Percentiles rank a stretch among this genome's conserved stretches.
Conservation (phyloP, 805 yeast species). For the Ogataea zsoltii region DNA sequence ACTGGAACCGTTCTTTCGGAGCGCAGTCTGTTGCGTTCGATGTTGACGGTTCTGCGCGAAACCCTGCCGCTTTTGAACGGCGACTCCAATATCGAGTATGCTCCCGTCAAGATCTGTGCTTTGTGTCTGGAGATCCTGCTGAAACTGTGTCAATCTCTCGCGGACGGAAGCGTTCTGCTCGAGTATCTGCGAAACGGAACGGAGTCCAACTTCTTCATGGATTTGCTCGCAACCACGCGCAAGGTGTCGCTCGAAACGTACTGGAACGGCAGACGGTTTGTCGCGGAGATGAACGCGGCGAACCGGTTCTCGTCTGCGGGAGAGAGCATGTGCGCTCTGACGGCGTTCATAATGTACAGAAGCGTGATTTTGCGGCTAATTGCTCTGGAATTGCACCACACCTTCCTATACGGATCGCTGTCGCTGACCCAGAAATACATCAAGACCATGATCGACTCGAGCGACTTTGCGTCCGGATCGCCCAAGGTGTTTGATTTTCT, state of each 20-base stretch:
- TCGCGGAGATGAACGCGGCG: slow-evolving; percentile 38
- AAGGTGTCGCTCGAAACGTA: slow-evolving; percentile 52
- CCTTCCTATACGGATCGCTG: slow-evolving; percentile 45
- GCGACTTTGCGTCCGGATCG: slow-evolving; percentile 54
- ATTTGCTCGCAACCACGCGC: slow-evolving; percentile 52
- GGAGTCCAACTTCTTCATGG: slow-evolving; percentile 46
- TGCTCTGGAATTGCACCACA: slow-evolving; percentile 70
- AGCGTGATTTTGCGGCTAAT: slow-evolving; percentile 62
- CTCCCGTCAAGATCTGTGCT: slow-evolving; percentile 60
- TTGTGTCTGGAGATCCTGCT: slow-evolving; percentile 61
- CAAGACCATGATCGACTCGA: slow-evolving; percentile 50
- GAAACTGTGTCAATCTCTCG: slow-evolving; percentile 56
- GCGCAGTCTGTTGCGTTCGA: slow-evolving; percentile 54
- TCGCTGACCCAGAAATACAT: slow-evolving; percentile 55
- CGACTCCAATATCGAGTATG: slow-evolving; percentile 42
- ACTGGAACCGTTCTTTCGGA: slow-evolving; percentile 55
- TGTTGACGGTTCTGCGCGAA: slow-evolving; percentile 51
- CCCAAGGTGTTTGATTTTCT: slow-evolving; percentile 69
- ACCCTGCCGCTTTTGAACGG: slow-evolving; percentile 46
- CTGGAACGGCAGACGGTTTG: slow-evolving; percentile 55
- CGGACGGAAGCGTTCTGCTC: slow-evolving; percentile 53
- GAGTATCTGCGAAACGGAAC: slow-evolving; percentile 43
- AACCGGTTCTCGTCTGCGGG: slow-evolving; percentile 39
- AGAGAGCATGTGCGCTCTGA: slow-evolving; percentile 51
- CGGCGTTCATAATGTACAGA: slow-evolving; percentile 63